Evolutionary conservation across 2,329 filamentous ascomycete species (phyloP), one percentile per base, ranked within the genome.

Genomic region (Aspergillus tubingensis): DNA sequence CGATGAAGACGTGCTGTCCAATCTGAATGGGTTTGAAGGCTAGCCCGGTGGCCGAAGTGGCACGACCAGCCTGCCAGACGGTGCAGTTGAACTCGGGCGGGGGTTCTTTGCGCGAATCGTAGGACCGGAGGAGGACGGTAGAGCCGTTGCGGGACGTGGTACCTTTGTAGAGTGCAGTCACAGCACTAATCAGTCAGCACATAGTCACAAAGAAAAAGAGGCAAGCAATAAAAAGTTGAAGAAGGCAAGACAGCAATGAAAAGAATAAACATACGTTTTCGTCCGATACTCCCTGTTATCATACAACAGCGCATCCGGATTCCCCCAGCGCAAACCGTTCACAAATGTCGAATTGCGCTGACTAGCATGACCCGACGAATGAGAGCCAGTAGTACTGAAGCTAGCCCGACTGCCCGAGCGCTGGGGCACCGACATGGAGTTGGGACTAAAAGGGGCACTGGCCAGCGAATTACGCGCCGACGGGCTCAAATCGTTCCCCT

Each of bases 11-110:
- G 0, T 92, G 94, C 75, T 98, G 94, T 3, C 95, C 95, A 41
- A 99, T 91, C 66, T 91, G 89, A 53, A 99, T 92, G 0, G 94
- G 92, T 75, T 99, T 99, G 80, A 99, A 99, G 1, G 95, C 95
- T 47, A 97, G 82, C 0, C 91, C 92, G 1, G 94, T 95, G 0
- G 95, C 91, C 56, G 86, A 91, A 1, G 95, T 99, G n/a, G 95
- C 95, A 62, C 95, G 87, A 10, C 95, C 95, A 4, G 95, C 95
- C 78, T 99, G 89, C 95, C 95, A 99, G 59, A 99, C 95, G 49
- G 89, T 96, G 77, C 93, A 96, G 72, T 96, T 91, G 63, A 92
- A 94, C 75, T 97, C 93, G 2, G 94, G 91, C 0, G 92, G 86
- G 0, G 93, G 90, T 75, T 98, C 95, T 75, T 90, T 92, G 69